Conservation (phyloP, 2,329 filamentous ascomycete genomes). For the Cadophora luteo-olivacea region DNA sequence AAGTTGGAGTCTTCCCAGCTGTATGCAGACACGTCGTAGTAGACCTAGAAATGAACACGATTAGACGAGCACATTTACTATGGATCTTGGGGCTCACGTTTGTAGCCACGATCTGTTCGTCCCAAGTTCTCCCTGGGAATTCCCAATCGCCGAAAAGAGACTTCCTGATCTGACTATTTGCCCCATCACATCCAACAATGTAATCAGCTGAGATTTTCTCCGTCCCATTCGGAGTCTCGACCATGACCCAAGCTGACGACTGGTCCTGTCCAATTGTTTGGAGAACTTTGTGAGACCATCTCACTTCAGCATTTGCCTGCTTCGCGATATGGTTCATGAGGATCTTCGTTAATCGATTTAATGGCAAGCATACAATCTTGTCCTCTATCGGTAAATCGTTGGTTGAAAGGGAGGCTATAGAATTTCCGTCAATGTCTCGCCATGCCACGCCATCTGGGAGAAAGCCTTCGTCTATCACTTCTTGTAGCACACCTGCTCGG, state of each 20-base stretch:
- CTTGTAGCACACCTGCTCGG: conserved; percentile 62
- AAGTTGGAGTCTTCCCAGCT: too few species aligned
- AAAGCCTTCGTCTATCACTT: conserved; percentile 51
- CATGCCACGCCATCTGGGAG: conserved; percentile 50
- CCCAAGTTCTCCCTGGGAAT: too few species aligned
- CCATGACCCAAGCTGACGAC: background rate
- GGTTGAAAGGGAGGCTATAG: background rate
- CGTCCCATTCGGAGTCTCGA: too few species aligned
- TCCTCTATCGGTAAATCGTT: background rate
- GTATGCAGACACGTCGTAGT: too few species aligned
- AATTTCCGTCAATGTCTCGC: conserved; percentile 48
- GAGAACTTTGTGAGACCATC: conserved; percentile 55
- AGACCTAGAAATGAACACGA: too few species aligned
- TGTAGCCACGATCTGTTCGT: too few species aligned
- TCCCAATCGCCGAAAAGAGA: too few species aligned
- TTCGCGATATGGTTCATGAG: background rate
- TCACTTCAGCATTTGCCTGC: conserved; percentile 38
- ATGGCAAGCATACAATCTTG: conserved; percentile 9
- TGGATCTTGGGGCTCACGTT: too few species aligned
- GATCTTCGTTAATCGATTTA: background rate
- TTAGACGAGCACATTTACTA: too few species aligned
- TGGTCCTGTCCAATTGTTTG: conserved; percentile 53
- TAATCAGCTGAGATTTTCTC: too few species aligned
- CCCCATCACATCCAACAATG: too few species aligned
- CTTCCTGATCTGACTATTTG: too few species aligned